Percentiles rank a stretch among this genome's conserved stretches.
phyloP scores from a whole-genome alignment of 177 flowering plant genomes.

The Tripterygium wilfordii region DNA sequence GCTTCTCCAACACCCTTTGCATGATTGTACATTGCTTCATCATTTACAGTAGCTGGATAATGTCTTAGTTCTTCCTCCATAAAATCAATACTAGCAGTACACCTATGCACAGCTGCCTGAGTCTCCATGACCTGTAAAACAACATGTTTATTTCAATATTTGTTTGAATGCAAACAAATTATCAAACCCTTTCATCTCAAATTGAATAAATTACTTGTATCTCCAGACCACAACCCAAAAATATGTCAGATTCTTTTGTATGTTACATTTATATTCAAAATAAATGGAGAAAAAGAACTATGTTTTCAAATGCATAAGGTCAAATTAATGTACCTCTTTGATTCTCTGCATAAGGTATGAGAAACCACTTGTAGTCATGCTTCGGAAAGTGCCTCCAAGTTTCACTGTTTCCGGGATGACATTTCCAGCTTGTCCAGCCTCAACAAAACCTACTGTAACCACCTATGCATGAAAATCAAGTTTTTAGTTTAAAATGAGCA shows the following conservation, averaged over 20 bases:
- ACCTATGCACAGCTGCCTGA: slow-evolving; percentile 35
- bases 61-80: slow-evolving; percentile 28
- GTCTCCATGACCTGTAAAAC: slow-evolving; percentile 28
- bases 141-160: not conserved
- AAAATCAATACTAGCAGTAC: slow-evolving; percentile 30
- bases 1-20: slow-evolving; percentile 23
- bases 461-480: slow-evolving; percentile 16
- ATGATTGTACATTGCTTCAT: slow-evolving; percentile 29
- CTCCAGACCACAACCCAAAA: no score
- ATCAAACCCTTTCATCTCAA: no score
- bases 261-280: no score
- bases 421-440: slow-evolving; percentile 34
- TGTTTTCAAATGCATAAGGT: no score
- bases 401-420: slow-evolving; percentile 38
- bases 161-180: no score
- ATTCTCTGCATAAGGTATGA: slow-evolving; percentile 21
- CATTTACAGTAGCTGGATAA: slow-evolving; percentile 28
- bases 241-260: no score
- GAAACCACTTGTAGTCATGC: slow-evolving; percentile 30
- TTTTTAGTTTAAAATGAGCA: not conserved
- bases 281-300: no score
- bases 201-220: no score
- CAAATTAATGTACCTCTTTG: slow-evolving; percentile 26
- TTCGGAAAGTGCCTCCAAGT: slow-evolving; percentile 39
- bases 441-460: slow-evolving; percentile 27